Evolutionary conservation across 2,329 filamentous ascomycete genomes (phyloP).

Genomic region (Elsinoe perseae): DNA sequence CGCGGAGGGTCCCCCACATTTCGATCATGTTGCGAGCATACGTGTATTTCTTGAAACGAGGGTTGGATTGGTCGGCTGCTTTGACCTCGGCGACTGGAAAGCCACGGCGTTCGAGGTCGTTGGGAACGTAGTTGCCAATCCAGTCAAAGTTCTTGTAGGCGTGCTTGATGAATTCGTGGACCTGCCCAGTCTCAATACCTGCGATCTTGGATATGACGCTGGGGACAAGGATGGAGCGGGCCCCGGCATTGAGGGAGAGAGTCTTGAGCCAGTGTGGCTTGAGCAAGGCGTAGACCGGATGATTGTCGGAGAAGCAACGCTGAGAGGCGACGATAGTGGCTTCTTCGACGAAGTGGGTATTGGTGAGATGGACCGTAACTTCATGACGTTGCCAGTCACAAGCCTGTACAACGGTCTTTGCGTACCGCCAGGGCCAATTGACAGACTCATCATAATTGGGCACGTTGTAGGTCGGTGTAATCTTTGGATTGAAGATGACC

Average conservation of each 20-base stretch:
- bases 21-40: slow-evolving; percentile 41
- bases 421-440: slow-evolving; percentile 48
- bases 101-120: slow-evolving; percentile 38
- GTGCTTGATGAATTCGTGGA: slow-evolving; percentile 34
- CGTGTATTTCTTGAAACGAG: slow-evolving; percentile 42
- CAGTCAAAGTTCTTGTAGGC: slow-evolving; percentile 42
- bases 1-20: slow-evolving; percentile 39
- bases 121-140: slow-evolving; percentile 39
- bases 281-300: slow-evolving; percentile 39
- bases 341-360: slow-evolving; percentile 22
- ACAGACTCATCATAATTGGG: slow-evolving; percentile 29
- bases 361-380: slow-evolving; percentile 38
- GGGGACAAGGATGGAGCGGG: slow-evolving; percentile 39
- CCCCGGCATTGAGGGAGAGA: slow-evolving; percentile 43
- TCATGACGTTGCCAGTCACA: slow-evolving; percentile 46
- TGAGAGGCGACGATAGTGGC: slow-evolving; percentile 21
- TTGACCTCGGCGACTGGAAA: slow-evolving; percentile 35
- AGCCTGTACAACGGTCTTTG: slow-evolving; percentile 44
- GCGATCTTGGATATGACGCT: slow-evolving; percentile 38
- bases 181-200: slow-evolving; percentile 34
- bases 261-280: slow-evolving; percentile 46
- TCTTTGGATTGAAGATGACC: slow-evolving; percentile 43
- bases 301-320: slow-evolving; percentile 24
- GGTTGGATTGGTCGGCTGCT: not conserved
- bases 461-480: slow-evolving; percentile 24